Base-by-base conservation (phyloP, 164 flowering plant genomes). In the Aristolochia fimbriata region DNA sequence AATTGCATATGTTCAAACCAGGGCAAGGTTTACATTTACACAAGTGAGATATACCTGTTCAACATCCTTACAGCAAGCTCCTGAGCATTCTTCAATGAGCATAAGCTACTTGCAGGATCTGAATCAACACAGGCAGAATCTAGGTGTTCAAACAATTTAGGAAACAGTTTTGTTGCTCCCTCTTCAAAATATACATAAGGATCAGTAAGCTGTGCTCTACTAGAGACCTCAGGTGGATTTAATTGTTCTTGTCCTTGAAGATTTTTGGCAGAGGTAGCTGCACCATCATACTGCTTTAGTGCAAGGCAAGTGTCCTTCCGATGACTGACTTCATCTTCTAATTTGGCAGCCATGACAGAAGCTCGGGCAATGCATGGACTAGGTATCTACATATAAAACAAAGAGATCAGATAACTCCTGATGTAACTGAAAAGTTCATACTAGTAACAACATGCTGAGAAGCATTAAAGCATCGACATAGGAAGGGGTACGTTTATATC, bases 351-450 rank as follows among this genome's bases (percentile, higher is more conserved):
- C 96, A 90, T 87, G 56, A 66, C 53, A 48, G 69, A 76, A 51
- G 91, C 97, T 62, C 77, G 78, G 19, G 66, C 68, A 47, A 93
- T 77, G 58, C 97, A 92, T 3, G 84, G 68, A 19, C 76, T 22
- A 47, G 97, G 96, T 17, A 92, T 64, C 96, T 87, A 75, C 66
- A 76, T 22, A 24, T 37, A 63, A n/a, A n/a, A 45, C 51, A 49
- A 46, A 47, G 15, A 37, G 1, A 37, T 37, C 43, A 37, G 9
- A 10, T 37, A 10, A 37, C 7, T 37, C 4, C 7, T 6, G 43
- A 37, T 37, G 4, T 37, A 37, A 37, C 43, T 7, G 43, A 37
- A 37, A 37, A 37, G 43, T 10, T 37, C 43, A 37, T 37, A 37
- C 43, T 37, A 37, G 10, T 0, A 37, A 37, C 43, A 37, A 37